Base-by-base conservation (phyloP, 2,329 filamentous ascomycete genomes). In the Pyrenophora seminiperda region DNA sequence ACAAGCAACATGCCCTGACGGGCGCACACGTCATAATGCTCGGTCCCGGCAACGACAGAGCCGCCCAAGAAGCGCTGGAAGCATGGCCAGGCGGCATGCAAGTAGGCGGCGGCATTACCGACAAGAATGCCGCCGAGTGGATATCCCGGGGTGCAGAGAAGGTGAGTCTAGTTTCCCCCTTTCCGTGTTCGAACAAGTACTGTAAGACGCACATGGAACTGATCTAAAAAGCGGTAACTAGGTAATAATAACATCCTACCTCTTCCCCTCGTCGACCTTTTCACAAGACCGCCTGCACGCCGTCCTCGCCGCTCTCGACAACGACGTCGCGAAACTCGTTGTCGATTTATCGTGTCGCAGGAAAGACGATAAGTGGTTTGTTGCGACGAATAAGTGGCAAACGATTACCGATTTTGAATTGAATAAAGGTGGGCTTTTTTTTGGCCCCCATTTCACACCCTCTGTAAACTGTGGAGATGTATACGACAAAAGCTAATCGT, bases 381-480 rank as follows among this genome's bases (percentile, higher is more conserved):
- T 99, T n/a, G 93, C 94, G 47, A 99, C 96, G 88, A 90, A 99
- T 75, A 96, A 96, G 73, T 99, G 94, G 94, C 94, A 97, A 79
- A 96, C 91, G 1, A 87, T 97, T 47, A 97, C 94, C 1, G 90
- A 97, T 66, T 96, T 96, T 86, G 91, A 97, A 71, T 85, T 99
- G 58, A 93, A 87, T 57, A 80, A 89, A 80, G 89, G 93, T 92
- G n/a, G n/a, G n/a, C n/a, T n/a, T n/a, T n/a, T n/a, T n/a, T n/a
- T n/a, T n/a, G n/a, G n/a, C n/a, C n/a, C n/a, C n/a, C n/a, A n/a
- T n/a, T n/a, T n/a, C n/a, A n/a, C n/a, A n/a, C n/a, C n/a, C n/a
- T n/a, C n/a, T n/a, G n/a, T n/a, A n/a, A n/a, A n/a, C n/a, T n/a
- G n/a, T n/a, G n/a, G n/a, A n/a, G n/a, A n/a, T n/a, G n/a, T n/a